Evolutionary conservation across 208 protist genomes (phyloP).

Genomic region (Strigomonas galati): DNA sequence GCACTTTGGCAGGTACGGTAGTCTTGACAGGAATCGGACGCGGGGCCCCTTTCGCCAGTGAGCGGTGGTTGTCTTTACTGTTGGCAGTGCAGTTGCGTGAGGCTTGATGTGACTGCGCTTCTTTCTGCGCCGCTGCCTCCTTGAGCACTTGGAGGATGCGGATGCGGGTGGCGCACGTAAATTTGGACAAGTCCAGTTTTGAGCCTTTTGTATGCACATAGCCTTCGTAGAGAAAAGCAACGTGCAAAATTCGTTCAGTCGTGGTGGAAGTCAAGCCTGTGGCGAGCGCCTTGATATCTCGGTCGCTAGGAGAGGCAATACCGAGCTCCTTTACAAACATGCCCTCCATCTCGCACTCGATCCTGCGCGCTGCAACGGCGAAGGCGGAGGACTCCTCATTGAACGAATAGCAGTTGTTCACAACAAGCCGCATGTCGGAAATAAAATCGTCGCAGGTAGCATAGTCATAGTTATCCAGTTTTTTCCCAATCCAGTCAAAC

Average conservation of each 20-base stretch:
- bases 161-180: conserved; percentile 50
- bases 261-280: conserved; percentile 21
- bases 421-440: conserved; percentile 73
- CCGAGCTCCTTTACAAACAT: conserved; percentile 70
- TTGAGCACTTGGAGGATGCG: conserved; percentile 50
- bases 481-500: conserved; percentile 49
- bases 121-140: conserved; percentile 20
- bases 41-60: neutral
- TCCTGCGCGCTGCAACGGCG: conserved; percentile 34
- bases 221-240: conserved; percentile 61
- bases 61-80: neutral
- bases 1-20: neutral
- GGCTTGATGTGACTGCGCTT: conserved; percentile 2
- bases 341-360: conserved; percentile 81
- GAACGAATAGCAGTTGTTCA: conserved; percentile 81
- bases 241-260: conserved; percentile 24
- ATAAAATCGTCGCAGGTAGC: conserved; percentile 50
- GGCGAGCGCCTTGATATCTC: conserved; percentile 37
- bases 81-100: conserved; percentile 1
- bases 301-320: conserved; percentile 33
- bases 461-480: conserved; percentile 73
- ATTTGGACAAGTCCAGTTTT: conserved; percentile 42
- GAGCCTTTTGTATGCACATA: conserved; percentile 13
- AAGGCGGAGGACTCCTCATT: conserved; percentile 51
- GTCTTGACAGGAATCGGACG: neutral